A percentile compares a stretch with the other conserved stretches of the same genome.
phyloP scores from a whole-genome alignment of 2,329 filamentous ascomycete species.

The Xylaria polymorpha region DNA sequence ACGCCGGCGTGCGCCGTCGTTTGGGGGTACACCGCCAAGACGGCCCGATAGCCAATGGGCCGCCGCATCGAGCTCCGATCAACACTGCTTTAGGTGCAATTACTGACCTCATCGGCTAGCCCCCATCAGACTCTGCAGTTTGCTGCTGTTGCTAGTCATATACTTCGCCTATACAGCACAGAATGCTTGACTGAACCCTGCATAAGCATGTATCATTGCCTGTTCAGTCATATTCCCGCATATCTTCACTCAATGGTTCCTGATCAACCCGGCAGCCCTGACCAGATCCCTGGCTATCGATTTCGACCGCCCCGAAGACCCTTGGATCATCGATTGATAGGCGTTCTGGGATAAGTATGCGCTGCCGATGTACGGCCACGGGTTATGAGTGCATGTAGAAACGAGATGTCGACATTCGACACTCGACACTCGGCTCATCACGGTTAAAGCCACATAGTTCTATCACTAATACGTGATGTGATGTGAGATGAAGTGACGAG shows the following conservation, averaged over 20 bases:
- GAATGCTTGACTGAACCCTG: not conserved
- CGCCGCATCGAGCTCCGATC: conserved; percentile 8
- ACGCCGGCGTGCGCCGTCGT: conserved; percentile 28
- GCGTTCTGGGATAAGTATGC: conserved; percentile 4
- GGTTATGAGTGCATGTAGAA: conserved; percentile 3
- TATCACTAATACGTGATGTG: not conserved
- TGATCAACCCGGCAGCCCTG: conserved; percentile 13
- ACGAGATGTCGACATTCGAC: conserved; percentile 3
- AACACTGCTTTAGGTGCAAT: conserved; percentile 26
- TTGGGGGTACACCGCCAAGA: conserved; percentile 26
- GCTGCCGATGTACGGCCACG: not conserved
- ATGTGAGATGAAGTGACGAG: not conserved
- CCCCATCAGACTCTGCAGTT: not conserved
- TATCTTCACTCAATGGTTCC: conserved; percentile 13
- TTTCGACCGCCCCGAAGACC: conserved; percentile 5
- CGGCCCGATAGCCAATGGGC: conserved; percentile 24
- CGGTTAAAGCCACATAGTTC: conserved; percentile 2
- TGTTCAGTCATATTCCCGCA: conserved; percentile 10
- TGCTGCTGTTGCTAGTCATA: not conserved
- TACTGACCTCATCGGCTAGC: conserved; percentile 22
- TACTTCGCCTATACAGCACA: not conserved
- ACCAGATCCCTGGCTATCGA: conserved; percentile 17
- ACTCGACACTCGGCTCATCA: not conserved
- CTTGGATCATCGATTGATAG: conserved; percentile 12
- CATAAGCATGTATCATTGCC: conserved; percentile 18